Evolutionary conservation across 495 filamentous ascomycete genomes (phyloP).

Genomic region (Pyronema omphalodes): DNA sequence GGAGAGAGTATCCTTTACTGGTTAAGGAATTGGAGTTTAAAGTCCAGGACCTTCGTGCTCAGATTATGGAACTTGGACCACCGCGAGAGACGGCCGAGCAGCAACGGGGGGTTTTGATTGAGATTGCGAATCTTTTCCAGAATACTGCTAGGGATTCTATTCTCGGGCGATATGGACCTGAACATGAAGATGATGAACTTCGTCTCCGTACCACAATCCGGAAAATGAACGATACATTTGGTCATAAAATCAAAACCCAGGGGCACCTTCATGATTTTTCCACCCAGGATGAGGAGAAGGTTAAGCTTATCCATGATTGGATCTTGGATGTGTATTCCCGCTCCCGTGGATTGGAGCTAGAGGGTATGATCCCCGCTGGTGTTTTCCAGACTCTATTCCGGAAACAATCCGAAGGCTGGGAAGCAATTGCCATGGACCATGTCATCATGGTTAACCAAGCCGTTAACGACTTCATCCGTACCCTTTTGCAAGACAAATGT

Average conservation of each 20-base stretch:
- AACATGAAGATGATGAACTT: slow-evolving; percentile 6
- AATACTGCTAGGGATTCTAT: slow-evolving; percentile 17
- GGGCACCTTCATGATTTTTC: slow-evolving; percentile 12
- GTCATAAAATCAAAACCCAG: slow-evolving; percentile 1
- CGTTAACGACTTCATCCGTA: slow-evolving; percentile 1
- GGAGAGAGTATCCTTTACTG: slow-evolving; percentile 24
- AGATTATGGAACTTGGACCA: slow-evolving; percentile 23
- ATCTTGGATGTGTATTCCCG: slow-evolving; percentile 23
- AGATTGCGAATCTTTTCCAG: slow-evolving; percentile 25
- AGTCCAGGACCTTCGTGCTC: slow-evolving; percentile 8
- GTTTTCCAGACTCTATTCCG: slow-evolving; percentile 26
- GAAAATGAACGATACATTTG: slow-evolving; percentile 14
- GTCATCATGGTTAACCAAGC: slow-evolving; percentile 4
- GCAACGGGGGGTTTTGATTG: slow-evolving; percentile 24
- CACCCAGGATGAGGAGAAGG: not conserved
- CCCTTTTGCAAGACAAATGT: slow-evolving; percentile 11
- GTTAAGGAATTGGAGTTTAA: slow-evolving; percentile 22
- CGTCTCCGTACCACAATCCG: slow-evolving; percentile 18
- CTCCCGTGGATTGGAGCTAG: slow-evolving; percentile 27
- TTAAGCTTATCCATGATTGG: slow-evolving; percentile 5
- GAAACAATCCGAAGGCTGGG: slow-evolving; percentile 26
- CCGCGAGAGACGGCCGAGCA: slow-evolving; percentile 23
- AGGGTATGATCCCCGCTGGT: slow-evolving; percentile 26
- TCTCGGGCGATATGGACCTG: slow-evolving; percentile 19
- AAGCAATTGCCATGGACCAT: slow-evolving; percentile 20